phyloP scores from a whole-genome alignment of 371 early-diverging fungal species.

The Encephalitozoon intestinalis region DNA sequence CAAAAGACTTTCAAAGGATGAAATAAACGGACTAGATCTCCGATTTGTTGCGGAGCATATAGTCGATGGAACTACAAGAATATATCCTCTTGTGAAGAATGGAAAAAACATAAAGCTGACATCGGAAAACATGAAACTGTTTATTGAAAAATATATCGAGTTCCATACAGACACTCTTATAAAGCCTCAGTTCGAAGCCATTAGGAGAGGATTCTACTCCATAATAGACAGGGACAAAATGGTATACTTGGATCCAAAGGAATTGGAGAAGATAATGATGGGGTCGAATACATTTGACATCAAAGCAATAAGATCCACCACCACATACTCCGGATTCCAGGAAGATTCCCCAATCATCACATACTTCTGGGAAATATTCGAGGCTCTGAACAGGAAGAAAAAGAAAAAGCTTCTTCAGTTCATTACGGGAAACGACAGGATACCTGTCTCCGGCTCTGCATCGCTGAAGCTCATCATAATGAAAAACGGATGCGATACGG shows the following conservation, averaged over 20 bases:
- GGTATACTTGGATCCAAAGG: constrained; percentile 66
- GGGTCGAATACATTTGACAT: constrained; percentile 79
- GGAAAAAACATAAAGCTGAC: constrained; percentile 65
- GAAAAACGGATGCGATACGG: constrained; percentile 88
- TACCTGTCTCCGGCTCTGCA: constrained; percentile 79
- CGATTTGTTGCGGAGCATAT: constrained; percentile 24
- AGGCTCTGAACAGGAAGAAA: constrained; percentile 69
- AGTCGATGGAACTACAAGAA: constrained; percentile 5
- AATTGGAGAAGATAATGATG: constrained; percentile 82
- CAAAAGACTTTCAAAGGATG: constrained; percentile 63
- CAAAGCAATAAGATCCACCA: constrained; percentile 68
- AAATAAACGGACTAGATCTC: constrained; percentile 69
- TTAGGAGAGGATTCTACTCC: constrained; percentile 75
- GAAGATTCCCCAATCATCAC: constrained; percentile 63
- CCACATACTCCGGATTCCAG: constrained; percentile 66
- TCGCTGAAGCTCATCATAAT: constrained; percentile 83
- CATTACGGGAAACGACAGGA: constrained; percentile 88
- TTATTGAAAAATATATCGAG: constrained; percentile 69
- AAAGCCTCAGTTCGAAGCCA: constrained; percentile 72
- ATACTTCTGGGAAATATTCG: constrained; percentile 84
- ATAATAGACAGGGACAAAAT: constrained; percentile 65
- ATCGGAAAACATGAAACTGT: constrained; percentile 64
- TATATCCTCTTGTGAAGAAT: constrained; percentile 60
- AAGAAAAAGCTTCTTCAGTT: constrained; percentile 80
- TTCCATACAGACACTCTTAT: constrained; percentile 72